A percentile compares a stretch with the other conserved stretches of the same genome.
Conservation (phyloP, 225 moss, liverwort and hornwort genomes). For the Marchantia polymorpha region DNA sequence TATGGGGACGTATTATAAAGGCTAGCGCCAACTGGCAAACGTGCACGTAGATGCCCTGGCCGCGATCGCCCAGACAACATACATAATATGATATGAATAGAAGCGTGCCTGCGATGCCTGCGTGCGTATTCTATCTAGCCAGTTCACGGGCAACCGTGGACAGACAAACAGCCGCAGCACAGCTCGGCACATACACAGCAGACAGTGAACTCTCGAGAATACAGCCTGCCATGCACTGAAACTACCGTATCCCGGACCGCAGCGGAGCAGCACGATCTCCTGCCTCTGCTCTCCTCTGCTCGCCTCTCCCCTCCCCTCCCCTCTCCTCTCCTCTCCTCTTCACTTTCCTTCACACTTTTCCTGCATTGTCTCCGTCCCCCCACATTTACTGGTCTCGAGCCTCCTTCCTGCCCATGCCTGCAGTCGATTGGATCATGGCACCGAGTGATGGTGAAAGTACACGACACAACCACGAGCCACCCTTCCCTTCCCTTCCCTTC, state of each 20-base stretch:
- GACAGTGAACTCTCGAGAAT: background rate
- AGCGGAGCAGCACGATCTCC: background rate
- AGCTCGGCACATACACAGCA: background rate
- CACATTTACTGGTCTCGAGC: no score
- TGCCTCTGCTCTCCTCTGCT: no score
- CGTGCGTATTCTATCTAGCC: background rate
- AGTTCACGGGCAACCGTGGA: background rate
- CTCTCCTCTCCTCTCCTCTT: no score
- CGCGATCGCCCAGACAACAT: background rate
- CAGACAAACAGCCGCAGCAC: slow-evolving; percentile 7
- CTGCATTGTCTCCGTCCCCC: no score
- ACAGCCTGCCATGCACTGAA: slow-evolving; percentile 1
- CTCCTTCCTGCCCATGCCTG: no score
- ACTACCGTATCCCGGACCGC: background rate
- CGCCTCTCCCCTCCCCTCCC: no score
- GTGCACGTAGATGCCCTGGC: slow-evolving; percentile 12
- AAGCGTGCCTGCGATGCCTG: background rate
- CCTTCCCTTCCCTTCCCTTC: no score
- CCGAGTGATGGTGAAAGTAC: background rate
- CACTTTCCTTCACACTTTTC: no score
- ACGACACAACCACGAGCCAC: background rate
- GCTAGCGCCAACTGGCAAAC: slow-evolving; percentile 6
- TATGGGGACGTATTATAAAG: slow-evolving; percentile 8
- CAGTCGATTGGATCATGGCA: no score
- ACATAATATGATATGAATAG: slow-evolving; percentile 5